phyloP scores from a whole-genome alignment of 371 early-diverging fungal species.

The Choanephora cucurbitarum region DNA sequence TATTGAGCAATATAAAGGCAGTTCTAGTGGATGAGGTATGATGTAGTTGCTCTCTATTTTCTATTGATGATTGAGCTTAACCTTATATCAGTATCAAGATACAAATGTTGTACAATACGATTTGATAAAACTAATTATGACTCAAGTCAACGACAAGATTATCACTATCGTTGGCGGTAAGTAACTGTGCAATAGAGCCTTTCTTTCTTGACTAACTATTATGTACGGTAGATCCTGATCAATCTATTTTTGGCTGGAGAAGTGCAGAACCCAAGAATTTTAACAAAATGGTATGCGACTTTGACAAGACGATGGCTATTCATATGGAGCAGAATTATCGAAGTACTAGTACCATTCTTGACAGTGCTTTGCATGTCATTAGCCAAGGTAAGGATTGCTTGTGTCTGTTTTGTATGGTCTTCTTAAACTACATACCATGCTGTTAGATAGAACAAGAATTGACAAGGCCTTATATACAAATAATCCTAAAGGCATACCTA shows the following conservation, averaged over 20 bases:
- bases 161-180: constrained; percentile 67
- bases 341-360: constrained; percentile 54
- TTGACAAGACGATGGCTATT: constrained; percentile 33
- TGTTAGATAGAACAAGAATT: constrained; percentile 25
- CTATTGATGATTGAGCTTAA: background rate
- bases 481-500: constrained; percentile 40
- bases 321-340: constrained; percentile 60
- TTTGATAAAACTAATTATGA: constrained; percentile 39
- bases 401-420: constrained; percentile 11
- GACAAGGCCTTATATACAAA: constrained; percentile 30
- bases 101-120: constrained; percentile 62
- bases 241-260: constrained; percentile 68
- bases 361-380: constrained; percentile 50
- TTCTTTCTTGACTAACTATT: background rate
- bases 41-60: too few species aligned
- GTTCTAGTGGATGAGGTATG: constrained; percentile 62
- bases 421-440: too few species aligned
- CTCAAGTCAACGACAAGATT: constrained; percentile 30
- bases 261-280: constrained; percentile 62
- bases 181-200: background rate
- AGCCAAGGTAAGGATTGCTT: constrained; percentile 32
- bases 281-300: constrained; percentile 44
- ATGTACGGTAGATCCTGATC: constrained; percentile 44
- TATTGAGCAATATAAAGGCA: constrained; percentile 29
- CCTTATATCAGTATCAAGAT: constrained; percentile 62